Percentiles rank a stretch among this genome's conserved stretches.
phyloP scores from a whole-genome alignment of 1,284 basidiomycete genomes.

The Termitomyces sp. region DNA sequence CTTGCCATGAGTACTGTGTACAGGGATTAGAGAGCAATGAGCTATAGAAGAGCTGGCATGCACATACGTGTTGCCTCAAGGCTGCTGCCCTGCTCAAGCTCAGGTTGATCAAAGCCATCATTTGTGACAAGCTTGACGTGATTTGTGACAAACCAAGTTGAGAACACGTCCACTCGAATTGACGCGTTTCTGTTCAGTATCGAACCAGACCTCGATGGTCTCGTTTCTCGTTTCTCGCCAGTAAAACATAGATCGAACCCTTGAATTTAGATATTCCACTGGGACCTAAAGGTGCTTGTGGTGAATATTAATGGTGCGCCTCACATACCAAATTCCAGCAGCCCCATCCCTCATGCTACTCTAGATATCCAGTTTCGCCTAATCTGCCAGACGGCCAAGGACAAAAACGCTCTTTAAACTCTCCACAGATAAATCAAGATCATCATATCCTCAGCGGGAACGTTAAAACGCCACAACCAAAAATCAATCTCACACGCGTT shows the following conservation, averaged over 20 bases:
- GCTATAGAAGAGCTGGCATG: not conserved
- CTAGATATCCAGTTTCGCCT: not conserved
- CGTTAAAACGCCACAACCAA: not conserved
- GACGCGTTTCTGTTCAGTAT: not conserved
- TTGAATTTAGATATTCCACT: not conserved
- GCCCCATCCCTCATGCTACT: not conserved
- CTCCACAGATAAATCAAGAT: not conserved
- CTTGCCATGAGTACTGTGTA: slow-evolving; percentile 7
- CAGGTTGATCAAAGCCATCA: not conserved
- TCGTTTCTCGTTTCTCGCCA: not conserved
- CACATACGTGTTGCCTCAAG: slow-evolving; percentile 2
- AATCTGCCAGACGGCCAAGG: not conserved
- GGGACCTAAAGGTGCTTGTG: not conserved
- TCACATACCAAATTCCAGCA: not conserved
- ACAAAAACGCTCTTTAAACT: not conserved
- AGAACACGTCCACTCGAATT: too few species aligned
- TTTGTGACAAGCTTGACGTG: not conserved
- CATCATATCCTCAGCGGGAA: not conserved
- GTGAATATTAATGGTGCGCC: not conserved
- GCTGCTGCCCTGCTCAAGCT: not conserved
- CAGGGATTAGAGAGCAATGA: not conserved
- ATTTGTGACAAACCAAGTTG: not conserved
- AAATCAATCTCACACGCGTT: not conserved
- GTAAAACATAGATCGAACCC: not conserved
- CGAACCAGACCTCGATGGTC: too few species aligned